phyloP scores from a whole-genome alignment of 495 filamentous ascomycete species.

The Chaetomium fimeti region DNA sequence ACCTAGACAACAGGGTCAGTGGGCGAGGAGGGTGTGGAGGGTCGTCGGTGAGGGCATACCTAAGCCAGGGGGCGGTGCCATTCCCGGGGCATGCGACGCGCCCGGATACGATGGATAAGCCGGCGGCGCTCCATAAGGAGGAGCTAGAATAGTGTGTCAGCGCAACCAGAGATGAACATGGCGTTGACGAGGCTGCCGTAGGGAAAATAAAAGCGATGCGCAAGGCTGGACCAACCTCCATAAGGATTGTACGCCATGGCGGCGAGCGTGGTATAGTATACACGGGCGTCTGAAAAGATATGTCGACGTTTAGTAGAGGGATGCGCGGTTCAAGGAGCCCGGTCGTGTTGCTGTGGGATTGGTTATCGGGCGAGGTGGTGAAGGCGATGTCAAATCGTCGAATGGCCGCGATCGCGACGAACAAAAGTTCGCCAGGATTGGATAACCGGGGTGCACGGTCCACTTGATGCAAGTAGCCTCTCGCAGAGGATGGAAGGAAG shows the following conservation, averaged over 20 bases:
- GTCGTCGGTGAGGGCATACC: conserved; percentile 54
- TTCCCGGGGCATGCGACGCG: conserved; percentile 57
- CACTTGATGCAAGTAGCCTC: neutral
- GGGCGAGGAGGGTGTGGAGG: conserved; percentile 5
- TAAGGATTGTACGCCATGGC: conserved; percentile 75
- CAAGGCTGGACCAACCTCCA: conserved; percentile 57
- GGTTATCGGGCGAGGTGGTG: neutral
- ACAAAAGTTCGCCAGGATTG: conserved; percentile 23
- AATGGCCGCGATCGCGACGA: conserved; percentile 12
- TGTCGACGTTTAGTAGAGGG: neutral
- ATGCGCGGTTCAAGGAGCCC: neutral
- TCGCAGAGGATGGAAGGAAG: neutral
- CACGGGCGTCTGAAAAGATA: neutral
- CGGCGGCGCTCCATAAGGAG: conserved; percentile 70
- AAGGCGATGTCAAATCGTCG: neutral
- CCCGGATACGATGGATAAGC: conserved; percentile 71
- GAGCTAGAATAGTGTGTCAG: conserved; percentile 31
- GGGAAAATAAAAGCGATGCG: neutral
- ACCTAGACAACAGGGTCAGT: conserved; percentile 39
- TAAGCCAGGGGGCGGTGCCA: conserved; percentile 81
- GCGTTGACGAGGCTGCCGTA: neutral
- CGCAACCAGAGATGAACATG: neutral
- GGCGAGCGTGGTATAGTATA: neutral
- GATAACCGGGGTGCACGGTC: conserved; percentile 9
- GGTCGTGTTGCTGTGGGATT: neutral